Evolutionary conservation across 2,329 filamentous ascomycete species (phyloP), one percentile per base, ranked within the genome.

Genomic region (Penicillium sp.): DNA sequence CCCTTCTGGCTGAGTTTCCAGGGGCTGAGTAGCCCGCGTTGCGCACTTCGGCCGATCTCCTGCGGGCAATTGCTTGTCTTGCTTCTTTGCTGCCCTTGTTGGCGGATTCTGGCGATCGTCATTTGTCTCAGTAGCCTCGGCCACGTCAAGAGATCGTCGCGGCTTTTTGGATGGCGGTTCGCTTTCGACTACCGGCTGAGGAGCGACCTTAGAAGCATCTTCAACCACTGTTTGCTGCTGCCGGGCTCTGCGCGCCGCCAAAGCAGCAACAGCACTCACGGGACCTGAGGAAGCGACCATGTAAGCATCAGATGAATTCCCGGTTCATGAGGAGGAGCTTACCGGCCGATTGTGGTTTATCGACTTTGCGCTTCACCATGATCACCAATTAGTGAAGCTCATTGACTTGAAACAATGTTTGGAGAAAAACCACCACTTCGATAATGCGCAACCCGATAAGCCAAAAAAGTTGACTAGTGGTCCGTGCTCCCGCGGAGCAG

Each of bases 191-290:
- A 68, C 58, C 32, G 53, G 45, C 27, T 63, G 53, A 5, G 54
- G 46, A 13, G 62, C 48, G 45, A 60, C 55, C 45, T 66, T 64
- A 29, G 60, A 45, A 21, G 58, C 39, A n/a, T 55, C 45, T 27
- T 55, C 57, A 40, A 44, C 57, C 50, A 67, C 68, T 44, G 63
- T 59, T 48, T 68, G 67, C 54, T 73, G 69, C 56, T 72, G 69
- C 48, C 71, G 67, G 61, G 72, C 72, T 69, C 67, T 75, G 62
- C 74, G 75, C 55, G 74, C 74, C 27, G 75, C 75, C 55, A 77
- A 60, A 49, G 74, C 74, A 32, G 75, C 75, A 57, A 77, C 60
- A 42, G 74, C 75, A 56, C 75, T 77, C 55, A 76, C 61, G n/a
- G 70, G 70, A 50, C 62, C 70, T 71, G 59, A 24, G 39, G 59